Evolutionary conservation across 345 rosid species (phyloP).

Genomic region (Luvunga scandens): DNA sequence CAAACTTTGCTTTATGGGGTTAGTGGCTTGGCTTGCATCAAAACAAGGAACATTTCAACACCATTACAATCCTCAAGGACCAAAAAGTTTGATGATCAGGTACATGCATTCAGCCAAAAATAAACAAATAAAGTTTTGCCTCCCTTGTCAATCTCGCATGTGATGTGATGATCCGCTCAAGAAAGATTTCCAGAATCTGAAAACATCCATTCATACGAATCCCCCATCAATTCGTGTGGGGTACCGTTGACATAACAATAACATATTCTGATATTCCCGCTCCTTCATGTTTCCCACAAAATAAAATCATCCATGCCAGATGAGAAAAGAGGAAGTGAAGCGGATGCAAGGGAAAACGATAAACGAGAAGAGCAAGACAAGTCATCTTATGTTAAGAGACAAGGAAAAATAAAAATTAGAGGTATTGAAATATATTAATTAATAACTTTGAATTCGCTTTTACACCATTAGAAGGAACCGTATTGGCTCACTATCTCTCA

Average conservation of each 20-base stretch:
- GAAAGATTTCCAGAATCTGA: background rate
- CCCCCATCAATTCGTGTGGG: background rate
- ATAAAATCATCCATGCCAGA: background rate
- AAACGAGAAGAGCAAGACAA: background rate
- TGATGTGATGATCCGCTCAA: background rate
- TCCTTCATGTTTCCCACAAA: background rate
- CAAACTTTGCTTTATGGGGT: background rate
- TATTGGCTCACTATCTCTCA: background rate
- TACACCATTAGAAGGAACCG: slow-evolving; percentile 16
- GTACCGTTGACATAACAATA: background rate
- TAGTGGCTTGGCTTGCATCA: background rate
- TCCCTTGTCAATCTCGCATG: background rate
- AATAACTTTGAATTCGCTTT: slow-evolving; percentile 10
- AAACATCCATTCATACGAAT: background rate
- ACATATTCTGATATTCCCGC: too few relatives aligned
- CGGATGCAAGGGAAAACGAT: too few relatives aligned
- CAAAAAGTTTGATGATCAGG: background rate
- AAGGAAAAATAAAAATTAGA: slow-evolving; percentile 1
- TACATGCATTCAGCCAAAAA: background rate
- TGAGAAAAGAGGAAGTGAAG: too few relatives aligned
- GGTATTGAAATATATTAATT: slow-evolving; percentile 17
- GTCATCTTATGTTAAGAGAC: background rate
- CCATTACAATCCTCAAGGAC: background rate
- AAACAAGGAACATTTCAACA: background rate
- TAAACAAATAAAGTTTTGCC: background rate